A percentile compares a stretch with the other conserved stretches of the same genome.
phyloP scores from a whole-genome alignment of 345 rosid species.

The Tarenaya hassleriana region DNA sequence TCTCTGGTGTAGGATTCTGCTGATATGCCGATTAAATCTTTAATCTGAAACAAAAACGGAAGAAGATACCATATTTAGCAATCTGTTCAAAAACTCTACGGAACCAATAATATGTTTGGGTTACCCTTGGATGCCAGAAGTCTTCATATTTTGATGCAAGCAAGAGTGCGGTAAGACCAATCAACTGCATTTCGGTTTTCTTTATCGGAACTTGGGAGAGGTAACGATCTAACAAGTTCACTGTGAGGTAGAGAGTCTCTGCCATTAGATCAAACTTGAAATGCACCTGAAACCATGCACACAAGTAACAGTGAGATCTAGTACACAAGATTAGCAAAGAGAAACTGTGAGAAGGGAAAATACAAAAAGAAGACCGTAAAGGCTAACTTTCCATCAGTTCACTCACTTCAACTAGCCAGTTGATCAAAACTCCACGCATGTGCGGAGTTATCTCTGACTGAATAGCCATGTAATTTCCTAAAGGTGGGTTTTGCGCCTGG shows the following conservation, averaged over 20 bases:
- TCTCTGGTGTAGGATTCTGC: constrained; percentile 76
- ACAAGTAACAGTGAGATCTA: constrained; percentile 13
- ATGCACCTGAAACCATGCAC: constrained; percentile 64
- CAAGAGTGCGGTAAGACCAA: constrained; percentile 81
- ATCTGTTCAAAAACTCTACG: neutral
- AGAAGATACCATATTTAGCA: neutral
- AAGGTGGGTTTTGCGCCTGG: constrained; percentile 54
- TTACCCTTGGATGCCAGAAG: constrained; percentile 96
- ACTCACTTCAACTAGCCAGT: constrained; percentile 91
- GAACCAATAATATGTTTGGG: constrained; percentile 3
- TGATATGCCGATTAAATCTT: constrained; percentile 77
- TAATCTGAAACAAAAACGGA: constrained; percentile 45
- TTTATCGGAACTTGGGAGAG: constrained; percentile 69
- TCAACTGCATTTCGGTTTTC: constrained; percentile 82
- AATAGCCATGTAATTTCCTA: constrained; percentile 51
- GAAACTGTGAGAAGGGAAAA: neutral
- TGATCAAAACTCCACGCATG: constrained; percentile 83
- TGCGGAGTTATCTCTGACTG: constrained; percentile 57
- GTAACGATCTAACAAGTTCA: constrained; percentile 61
- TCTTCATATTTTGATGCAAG: constrained; percentile 95
- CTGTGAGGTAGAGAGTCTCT: constrained; percentile 89
- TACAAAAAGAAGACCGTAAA: no score
- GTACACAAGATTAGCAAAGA: constrained; percentile 18
- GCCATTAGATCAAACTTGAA: constrained; percentile 77
- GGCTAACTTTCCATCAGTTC: no score